Base-by-base conservation (phyloP, 2,329 filamentous ascomycete genomes). In the Torrubiellomyces zombiae region DNA sequence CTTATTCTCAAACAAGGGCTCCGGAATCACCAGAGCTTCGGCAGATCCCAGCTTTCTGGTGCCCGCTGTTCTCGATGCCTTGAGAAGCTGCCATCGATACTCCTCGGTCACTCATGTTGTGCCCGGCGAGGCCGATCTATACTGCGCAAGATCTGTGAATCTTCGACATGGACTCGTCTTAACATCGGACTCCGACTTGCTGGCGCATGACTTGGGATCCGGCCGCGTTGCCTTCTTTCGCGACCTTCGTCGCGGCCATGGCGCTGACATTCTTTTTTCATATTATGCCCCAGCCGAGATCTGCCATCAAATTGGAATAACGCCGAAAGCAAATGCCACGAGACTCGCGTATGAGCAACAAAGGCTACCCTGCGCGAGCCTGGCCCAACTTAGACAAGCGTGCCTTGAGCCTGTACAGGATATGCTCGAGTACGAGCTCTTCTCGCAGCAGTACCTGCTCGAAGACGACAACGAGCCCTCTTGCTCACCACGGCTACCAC, bases 171-270 rank as follows among this genome's bases (percentile, higher is more conserved):
- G 67, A 1, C 54, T 58, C 2, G 62, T 82, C 9, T 50, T 94
- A 6, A 91, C 82, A 0, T 74, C 71, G n/a, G 86, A 95, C 40
- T 91, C 83, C 0, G 86, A 95, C 42, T 59, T 94, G 7, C 55
- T 92, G 1, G 60, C 86, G 0, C 74, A 85, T 42, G 63, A 81
- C 29, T 58, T 86, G 7, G 75, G 73, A 0, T 34, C 60, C 2
- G 75, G 75, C 0, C 56, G 59, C 1, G 69, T 92, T 0, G 55
- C 72, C 1, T 74, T 86, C 28, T 63, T 92, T 16, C 58, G 63
- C 28, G 75, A 81, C 23, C 46, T 86, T 1, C 58, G 67, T 17
- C 17, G 42, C 14, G 30, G 44, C 16, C 31, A 35, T 31, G 35
- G 33, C 28, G 37, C 32, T 7, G 32, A 25, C 16, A 29, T 47